Conservation (phyloP, 2,329 filamentous ascomycete species). For the Epichloe baconii region DNA sequence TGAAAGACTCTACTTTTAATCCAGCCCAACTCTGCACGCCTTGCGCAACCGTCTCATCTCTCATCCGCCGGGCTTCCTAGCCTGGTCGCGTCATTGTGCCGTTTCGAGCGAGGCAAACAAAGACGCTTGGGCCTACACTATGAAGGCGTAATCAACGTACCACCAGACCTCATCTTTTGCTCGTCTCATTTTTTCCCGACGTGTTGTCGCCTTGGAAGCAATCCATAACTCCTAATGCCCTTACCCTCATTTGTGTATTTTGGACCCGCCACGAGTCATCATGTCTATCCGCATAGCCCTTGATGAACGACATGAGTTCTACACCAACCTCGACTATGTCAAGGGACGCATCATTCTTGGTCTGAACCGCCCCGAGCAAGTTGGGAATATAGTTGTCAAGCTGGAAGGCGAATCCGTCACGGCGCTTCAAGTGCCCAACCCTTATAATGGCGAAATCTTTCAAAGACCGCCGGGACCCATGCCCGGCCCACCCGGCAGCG, state of each 20-base stretch:
- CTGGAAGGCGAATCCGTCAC: slow-evolving; percentile 70
- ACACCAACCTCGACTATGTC: slow-evolving; percentile 68
- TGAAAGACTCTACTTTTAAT: neutral
- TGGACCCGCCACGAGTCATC: slow-evolving; percentile 11
- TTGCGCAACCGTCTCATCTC: neutral
- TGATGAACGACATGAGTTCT: slow-evolving; percentile 55
- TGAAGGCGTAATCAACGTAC: neutral
- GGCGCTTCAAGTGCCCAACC: slow-evolving; percentile 39
- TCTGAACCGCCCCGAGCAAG: slow-evolving; percentile 52
- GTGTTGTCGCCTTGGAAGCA: neutral
- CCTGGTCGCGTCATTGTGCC: neutral
- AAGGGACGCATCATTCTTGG: slow-evolving; percentile 45
- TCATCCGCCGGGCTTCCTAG: neutral
- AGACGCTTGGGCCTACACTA: neutral
- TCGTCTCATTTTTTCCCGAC: neutral
- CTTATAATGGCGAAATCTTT: slow-evolving; percentile 30
- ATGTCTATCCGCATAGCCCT: slow-evolving; percentile 58
- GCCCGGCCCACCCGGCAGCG: slow-evolving; percentile 25
- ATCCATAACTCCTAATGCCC: neutral
- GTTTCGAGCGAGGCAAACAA: neutral
- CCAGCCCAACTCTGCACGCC: neutral
- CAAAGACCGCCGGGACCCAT: slow-evolving; percentile 12
- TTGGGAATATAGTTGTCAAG: slow-evolving; percentile 67
- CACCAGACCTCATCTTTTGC: neutral
- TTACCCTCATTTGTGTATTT: neutral